Base-by-base conservation (phyloP, 768 basidiomycete species). In the Flagelloscypha sp. region DNA sequence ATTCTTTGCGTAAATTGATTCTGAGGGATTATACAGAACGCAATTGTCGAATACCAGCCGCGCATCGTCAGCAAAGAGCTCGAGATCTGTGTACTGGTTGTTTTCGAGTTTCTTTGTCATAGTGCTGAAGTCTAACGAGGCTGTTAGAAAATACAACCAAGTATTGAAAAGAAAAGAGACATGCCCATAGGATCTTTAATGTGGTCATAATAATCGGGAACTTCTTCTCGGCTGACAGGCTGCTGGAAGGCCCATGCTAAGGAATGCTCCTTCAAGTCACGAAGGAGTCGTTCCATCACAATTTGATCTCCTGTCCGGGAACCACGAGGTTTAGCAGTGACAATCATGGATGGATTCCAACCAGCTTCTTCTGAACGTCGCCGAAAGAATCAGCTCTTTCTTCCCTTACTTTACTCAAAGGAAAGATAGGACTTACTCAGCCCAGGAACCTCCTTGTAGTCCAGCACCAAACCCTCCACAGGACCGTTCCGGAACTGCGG, bases 151-250 rank as follows among this genome's bases (percentile, higher is more conserved):
- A 35, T 30, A 27, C 40, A 10, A 36, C 36, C 39, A 15, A 38
- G 11, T 17, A 24, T 11, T 8, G 24, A 19, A 6, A 12, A 40
- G 8, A 36, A 18, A 23, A 28, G 20, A 4, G 18, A 66, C 77
- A 39, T 46, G 90, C 90, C 92, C 93, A 98, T 98, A 3, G 95
- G 95, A 38, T 78, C 62, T 47, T 78, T 80, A 52, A 98, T 79
- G 31, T 92, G 75, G 15, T 88, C 81, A 56, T 88, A 84, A 49
- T 99, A 99, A 52, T 97, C 93, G 5, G 69, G 56, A 5, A 93
- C 93, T 41, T 89, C 83, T 5, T 75, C 74, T 2, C 56, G 63
- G 45, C 81, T 79, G 28, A 98, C 93, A 3, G 95, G 90, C 35
- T 68, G 55, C 20, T 67, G 60, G 61, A 98, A 99, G 5, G 95